These are phyloP conservation scores for Clavispora vitiphila DNA, from an alignment of 805 yeast species.

Conservation along the genomic window DNA sequence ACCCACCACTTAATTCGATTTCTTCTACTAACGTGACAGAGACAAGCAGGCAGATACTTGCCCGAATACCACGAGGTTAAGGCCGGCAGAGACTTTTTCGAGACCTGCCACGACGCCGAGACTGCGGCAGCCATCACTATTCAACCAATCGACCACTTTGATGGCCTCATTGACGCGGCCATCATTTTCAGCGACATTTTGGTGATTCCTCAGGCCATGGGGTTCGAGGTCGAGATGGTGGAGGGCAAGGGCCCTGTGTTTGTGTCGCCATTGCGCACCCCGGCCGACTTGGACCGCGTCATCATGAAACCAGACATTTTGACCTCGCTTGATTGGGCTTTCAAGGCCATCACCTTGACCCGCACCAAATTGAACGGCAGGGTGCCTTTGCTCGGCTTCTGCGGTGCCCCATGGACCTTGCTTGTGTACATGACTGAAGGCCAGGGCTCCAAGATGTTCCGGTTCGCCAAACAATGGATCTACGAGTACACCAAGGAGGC, in stretches of 20 bases:
- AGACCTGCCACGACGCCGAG: conserved; percentile 92
- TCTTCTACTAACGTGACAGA: conserved; percentile 25
- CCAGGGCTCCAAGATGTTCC: conserved; percentile 87
- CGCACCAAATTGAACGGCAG: conserved; percentile 80
- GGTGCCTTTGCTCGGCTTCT: conserved; percentile 91
- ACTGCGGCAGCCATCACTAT: conserved; percentile 91
- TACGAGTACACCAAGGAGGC: conserved; percentile 72
- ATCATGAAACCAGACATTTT: conserved; percentile 63
- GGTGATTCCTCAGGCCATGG: conserved; percentile 98
- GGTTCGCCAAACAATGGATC: conserved; percentile 90
- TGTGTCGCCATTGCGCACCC: conserved; percentile 77
- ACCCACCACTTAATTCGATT: neutral
- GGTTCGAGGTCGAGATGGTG: conserved; percentile 88
- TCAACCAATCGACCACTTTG: conserved; percentile 88
- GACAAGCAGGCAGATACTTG: conserved; percentile 94
- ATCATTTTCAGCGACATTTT: conserved; percentile 93
- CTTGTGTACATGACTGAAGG: conserved; percentile 98
- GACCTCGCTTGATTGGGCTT: conserved; percentile 88
- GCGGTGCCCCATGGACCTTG: conserved; percentile 98
- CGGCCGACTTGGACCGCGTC: conserved; percentile 58
- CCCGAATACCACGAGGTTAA: conserved; percentile 92
- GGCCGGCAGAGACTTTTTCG: conserved; percentile 82
- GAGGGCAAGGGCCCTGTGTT: conserved; percentile 95
- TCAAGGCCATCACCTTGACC: conserved; percentile 88
- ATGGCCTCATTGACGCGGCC: conserved; percentile 92